A percentile compares a stretch with the other conserved stretches of the same genome.
phyloP scores from a whole-genome alignment of 441 rosid species.

The Lepidium campestre region DNA sequence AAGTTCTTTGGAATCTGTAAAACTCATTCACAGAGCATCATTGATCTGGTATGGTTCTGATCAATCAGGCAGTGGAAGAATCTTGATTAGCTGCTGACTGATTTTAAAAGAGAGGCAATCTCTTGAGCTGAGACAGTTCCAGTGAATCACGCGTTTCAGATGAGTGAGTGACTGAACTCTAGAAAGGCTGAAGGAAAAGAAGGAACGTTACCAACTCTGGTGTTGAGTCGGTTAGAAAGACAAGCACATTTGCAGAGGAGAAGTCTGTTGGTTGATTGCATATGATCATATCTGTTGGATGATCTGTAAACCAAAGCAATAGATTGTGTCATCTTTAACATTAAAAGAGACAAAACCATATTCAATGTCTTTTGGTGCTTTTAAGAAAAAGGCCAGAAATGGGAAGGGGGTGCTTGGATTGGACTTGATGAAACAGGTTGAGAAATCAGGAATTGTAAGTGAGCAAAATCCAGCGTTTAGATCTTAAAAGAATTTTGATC shows the following conservation, averaged over 20 bases:
- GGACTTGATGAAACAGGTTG: neutral
- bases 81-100: conserved; percentile 27
- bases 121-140: conserved; percentile 25
- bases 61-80: conserved; percentile 33
- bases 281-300: conserved; percentile 20
- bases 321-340: neutral
- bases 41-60: neutral
- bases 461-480: conserved; percentile 51
- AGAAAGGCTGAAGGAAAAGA: neutral
- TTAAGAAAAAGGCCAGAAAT: conserved; percentile 30
- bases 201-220: conserved; percentile 6
- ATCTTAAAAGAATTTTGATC: conserved; percentile 39
- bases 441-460: conserved; percentile 41
- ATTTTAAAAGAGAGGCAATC: conserved; percentile 28
- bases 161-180: conserved; percentile 19
- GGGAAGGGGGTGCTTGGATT: conserved; percentile 8
- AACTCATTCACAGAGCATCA: neutral
- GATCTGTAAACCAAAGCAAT: conserved; percentile 18
- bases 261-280: conserved; percentile 50
- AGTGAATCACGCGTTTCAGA: conserved; percentile 39
- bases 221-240: neutral
- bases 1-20: neutral
- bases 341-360: conserved; percentile 29
- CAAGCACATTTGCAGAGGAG: conserved; percentile 31
- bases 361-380: neutral